Evolutionary conservation across 768 basidiomycete species (phyloP), one percentile per base, ranked within the genome.

Genomic region (Leccinum ochraceum): DNA sequence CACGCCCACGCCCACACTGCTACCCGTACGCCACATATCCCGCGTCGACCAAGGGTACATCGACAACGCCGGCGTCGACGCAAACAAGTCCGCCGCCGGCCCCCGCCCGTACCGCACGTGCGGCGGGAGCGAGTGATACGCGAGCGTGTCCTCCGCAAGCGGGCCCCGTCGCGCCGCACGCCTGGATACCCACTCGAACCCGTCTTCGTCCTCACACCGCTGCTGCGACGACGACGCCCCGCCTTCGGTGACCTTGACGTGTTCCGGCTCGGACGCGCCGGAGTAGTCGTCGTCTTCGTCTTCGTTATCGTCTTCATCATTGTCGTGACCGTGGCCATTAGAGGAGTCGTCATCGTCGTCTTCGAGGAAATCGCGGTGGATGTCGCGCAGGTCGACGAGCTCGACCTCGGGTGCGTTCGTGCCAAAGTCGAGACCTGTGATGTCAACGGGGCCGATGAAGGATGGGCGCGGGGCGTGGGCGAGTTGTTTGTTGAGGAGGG

Each of bases 291-390:
- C 84, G 65, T 91, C 89, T 4, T 44, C 42, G n/a, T 44, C 4
- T 3, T 42, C 42, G 42, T 44, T 6, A 1, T 44, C 10, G 0
- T 44, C 44, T 0, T 44, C 44, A 1, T 6, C n/a, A 36, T 36
- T 36, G 36, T 36, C 36, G 36, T 36, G 13, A 14, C 14, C 9
- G 4, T 6, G 44, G 44, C 10, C 44, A 10, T n/a, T 44, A 2
- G 42, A 44, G 26, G n/a, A n/a, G 26, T 87, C 84, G 66, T 91
- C 89, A 0, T 22, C n/a, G 20, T 87, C 84, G 66, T 92, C 89
- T 61, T 95, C 92, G 57, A 97, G 84, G 70, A 98, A 98, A 72
- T 96, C 95, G 56, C 87, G 88, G 76, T 95, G 93, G 59, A 98
- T 93, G 79, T 98, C 94, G 52, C 94, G 83, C 55, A 98, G 77